Evolutionary conservation across 2,329 filamentous ascomycete genomes (phyloP).

Genomic region (Aspergillus japonicus): DNA sequence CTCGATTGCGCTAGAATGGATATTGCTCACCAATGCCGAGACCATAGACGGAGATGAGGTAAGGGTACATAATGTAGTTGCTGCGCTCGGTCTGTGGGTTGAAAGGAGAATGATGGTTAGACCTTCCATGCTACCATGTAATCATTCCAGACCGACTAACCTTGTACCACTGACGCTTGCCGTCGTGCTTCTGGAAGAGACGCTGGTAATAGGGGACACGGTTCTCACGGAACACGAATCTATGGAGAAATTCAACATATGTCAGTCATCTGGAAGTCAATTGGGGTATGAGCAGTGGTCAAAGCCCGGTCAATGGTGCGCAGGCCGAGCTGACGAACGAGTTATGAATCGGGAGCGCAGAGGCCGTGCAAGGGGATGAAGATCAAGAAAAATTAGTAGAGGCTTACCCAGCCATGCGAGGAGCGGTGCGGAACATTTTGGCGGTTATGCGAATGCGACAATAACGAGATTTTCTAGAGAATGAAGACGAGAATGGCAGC

Average conservation of each 20-base stretch:
- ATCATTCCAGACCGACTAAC: constrained; percentile 46
- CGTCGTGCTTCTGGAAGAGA: constrained; percentile 65
- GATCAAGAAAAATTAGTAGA: not conserved
- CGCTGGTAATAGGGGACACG: constrained; percentile 67
- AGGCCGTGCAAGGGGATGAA: constrained; percentile 3
- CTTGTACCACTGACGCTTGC: constrained; percentile 67
- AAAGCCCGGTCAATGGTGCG: constrained; percentile 20
- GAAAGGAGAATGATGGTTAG: not conserved
- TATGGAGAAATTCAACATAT: constrained; percentile 20
- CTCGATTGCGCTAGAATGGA: not conserved
- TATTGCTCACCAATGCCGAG: constrained; percentile 48
- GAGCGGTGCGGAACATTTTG: constrained; percentile 45
- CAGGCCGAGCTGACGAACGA: constrained; percentile 14
- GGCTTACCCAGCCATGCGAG: constrained; percentile 46
- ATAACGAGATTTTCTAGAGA: constrained; percentile 23
- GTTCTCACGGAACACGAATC: constrained; percentile 64
- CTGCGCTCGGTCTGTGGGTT: constrained; percentile 52
- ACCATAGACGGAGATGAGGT: constrained; percentile 54
- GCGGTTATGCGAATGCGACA: constrained; percentile 27
- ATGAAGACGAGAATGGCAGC: constrained; percentile 27
- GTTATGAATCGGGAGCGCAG: constrained; percentile 18
- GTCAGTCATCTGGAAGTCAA: constrained; percentile 19
- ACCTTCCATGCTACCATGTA: not conserved
- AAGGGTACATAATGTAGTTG: constrained; percentile 60
- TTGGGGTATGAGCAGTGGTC: not conserved